Base-by-base conservation (phyloP, 768 basidiomycete genomes). In the Auricularia sp. region DNA sequence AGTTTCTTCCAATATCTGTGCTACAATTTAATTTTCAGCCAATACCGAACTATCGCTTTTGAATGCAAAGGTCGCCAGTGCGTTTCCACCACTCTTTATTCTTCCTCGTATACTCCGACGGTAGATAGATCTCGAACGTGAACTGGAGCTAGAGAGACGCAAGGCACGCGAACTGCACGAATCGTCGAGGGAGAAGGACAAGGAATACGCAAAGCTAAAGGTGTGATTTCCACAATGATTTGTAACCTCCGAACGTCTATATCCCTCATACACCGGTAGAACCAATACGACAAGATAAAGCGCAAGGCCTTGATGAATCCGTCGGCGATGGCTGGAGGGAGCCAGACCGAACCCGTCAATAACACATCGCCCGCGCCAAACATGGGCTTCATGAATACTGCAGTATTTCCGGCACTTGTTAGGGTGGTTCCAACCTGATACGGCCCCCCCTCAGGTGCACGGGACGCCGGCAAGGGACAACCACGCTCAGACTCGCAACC, bases 201-300 rank as follows among this genome's bases (percentile, higher is more conserved):
- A 88, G 70, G 92, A 93, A 70, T 94, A 93, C 70, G 88, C 89
- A 64, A 92, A 90, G 71, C 82, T 94, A 47, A 94, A 93, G 81
- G 92, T 84, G 24, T 10, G 73, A 64, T 11, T 10, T 29, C 24
- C 16, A 37, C 35, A 24, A 13, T 36, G 62, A 35, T 14, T 42
- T 14, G 8, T 42, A 7, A 42, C 13, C 8, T 42, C 7, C 63
- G 37, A 11, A 6, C 59, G 44, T 1, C 21, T n/a, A 45, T 24
- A 36, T 47, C 13, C 56, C 61, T 58, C 45, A 33, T 62, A 37
- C 6, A 10, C 42, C 44, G 18, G 8, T 65, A 92, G 91, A 77
- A 77, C 51, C 89, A 91, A 69, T 83, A 88, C 66, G 92, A 94
- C 72, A 91, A 89, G 71, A 81, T 92, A 68, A 94, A 91, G 76